phyloP scores from a whole-genome alignment of 2,329 filamentous ascomycete species.

The Fusarium odoratissimum region DNA sequence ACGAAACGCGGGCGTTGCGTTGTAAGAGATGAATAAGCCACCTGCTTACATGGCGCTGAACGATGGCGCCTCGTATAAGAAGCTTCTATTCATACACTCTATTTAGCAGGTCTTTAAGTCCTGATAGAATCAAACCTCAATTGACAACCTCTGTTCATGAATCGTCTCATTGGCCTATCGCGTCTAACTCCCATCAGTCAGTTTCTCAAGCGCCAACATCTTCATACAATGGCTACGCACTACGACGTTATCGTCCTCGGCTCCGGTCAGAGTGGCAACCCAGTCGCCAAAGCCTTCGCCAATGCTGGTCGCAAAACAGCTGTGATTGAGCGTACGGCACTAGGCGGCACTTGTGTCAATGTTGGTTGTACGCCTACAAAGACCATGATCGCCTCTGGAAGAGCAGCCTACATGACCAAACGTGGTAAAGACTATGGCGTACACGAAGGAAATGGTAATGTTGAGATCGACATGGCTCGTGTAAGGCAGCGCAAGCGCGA shows the following conservation, averaged over 20 bases:
- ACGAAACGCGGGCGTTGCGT: conserved; percentile 28
- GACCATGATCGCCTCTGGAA: conserved; percentile 65
- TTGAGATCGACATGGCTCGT: conserved; percentile 59
- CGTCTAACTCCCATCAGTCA: not conserved
- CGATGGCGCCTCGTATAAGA: conserved; percentile 3
- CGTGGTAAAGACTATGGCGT: conserved; percentile 61
- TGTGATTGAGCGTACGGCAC: conserved; percentile 59
- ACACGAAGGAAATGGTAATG: conserved; percentile 38
- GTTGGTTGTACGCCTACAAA: conserved; percentile 69
- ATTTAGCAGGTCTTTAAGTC: not conserved
- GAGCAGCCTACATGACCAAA: conserved; percentile 58
- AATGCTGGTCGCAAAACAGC: conserved; percentile 57
- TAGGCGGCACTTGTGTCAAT: conserved; percentile 67
- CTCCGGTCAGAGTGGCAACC: conserved; percentile 64
- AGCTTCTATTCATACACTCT: not conserved
- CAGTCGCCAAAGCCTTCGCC: conserved; percentile 60
- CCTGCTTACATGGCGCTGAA: conserved; percentile 19
- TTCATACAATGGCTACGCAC: conserved; percentile 33
- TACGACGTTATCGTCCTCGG: conserved; percentile 59
- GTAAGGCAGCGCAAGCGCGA: conserved; percentile 64
- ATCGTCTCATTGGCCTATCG: not conserved
- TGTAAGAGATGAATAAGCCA: conserved; percentile 32
- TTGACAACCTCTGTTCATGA: conserved; percentile 15
- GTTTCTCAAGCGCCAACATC: not conserved
- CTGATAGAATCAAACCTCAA: not conserved